A percentile compares a stretch with the other conserved stretches of the same genome.
phyloP scores from a whole-genome alignment of 352 stramenopile genomes.

The Phytophthora pisi region DNA sequence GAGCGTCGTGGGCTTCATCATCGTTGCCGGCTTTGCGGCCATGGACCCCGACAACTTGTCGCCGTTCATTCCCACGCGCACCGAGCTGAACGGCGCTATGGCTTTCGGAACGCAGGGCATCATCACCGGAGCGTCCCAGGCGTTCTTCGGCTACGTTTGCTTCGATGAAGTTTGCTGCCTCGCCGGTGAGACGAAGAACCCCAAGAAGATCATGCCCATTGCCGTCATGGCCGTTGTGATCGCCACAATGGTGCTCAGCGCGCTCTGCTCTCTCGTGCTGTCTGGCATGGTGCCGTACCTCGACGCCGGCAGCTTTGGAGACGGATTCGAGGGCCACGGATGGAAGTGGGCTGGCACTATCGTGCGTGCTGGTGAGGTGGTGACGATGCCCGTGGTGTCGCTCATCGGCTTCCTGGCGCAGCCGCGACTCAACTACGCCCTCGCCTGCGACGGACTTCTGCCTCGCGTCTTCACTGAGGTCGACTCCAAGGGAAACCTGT shows the following conservation, averaged over 20 bases:
- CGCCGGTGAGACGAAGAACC: constrained; percentile 79
- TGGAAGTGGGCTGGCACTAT: constrained; percentile 54
- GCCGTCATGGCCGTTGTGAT: constrained; percentile 82
- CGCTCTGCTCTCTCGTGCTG: constrained; percentile 85
- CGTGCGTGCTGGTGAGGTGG: constrained; percentile 60
- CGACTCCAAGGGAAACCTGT: constrained; percentile 77
- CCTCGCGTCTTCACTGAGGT: constrained; percentile 89
- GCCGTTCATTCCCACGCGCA: constrained; percentile 71
- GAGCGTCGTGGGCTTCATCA: constrained; percentile 89
- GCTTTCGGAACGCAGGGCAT: constrained; percentile 67
- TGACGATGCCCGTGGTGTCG: constrained; percentile 94
- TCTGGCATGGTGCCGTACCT: constrained; percentile 75
- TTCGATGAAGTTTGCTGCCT: constrained; percentile 95
- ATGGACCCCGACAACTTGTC: constrained; percentile 81
- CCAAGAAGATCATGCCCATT: constrained; percentile 76
- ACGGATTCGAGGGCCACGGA: constrained; percentile 52
- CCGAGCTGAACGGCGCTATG: constrained; percentile 24
- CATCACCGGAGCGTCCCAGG: constrained; percentile 81
- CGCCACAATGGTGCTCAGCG: constrained; percentile 65
- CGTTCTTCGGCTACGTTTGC: constrained; percentile 94
- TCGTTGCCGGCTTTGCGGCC: constrained; percentile 78
- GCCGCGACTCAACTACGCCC: constrained; percentile 92
- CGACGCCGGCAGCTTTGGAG: constrained; percentile 50
- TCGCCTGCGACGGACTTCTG: constrained; percentile 94
- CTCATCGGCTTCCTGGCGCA: constrained; percentile 94